Evolutionary conservation across 2,329 filamentous ascomycete species (phyloP).

Genomic region (Exophiala spinifera): DNA sequence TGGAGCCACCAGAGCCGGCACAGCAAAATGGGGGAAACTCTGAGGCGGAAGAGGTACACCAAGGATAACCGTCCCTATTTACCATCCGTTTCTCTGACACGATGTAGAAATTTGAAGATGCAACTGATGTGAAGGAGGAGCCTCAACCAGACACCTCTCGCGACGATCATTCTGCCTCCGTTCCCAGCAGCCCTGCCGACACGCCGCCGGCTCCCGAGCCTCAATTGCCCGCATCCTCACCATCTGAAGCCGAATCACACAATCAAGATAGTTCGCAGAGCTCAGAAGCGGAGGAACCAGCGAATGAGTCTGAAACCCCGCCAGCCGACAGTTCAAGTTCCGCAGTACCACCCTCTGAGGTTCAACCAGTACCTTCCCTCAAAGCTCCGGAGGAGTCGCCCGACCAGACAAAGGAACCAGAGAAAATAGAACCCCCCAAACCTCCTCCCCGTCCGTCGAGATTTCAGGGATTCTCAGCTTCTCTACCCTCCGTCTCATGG

Average conservation of each 20-base stretch:
- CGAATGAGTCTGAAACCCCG: conserved; percentile 1
- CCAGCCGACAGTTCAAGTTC: conserved; percentile 3
- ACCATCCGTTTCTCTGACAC: conserved; percentile 3
- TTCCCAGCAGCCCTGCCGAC: conserved; percentile 2
- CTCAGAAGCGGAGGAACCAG: conserved; percentile 6
- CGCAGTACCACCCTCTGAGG: conserved; percentile 4
- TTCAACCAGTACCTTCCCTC: conserved; percentile 10
- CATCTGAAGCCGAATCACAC: conserved; percentile 2
- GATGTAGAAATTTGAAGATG: conserved; percentile 82
- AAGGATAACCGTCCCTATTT: conserved; percentile 6
- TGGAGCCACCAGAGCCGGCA: conserved; percentile 33
- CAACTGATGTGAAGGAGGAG: conserved; percentile 46
- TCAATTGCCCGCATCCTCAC: not conserved
- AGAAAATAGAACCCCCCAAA: conserved; percentile 33
- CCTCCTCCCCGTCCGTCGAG: conserved; percentile 57
- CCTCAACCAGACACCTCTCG: conserved; percentile 11
- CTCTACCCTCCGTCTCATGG: conserved; percentile 71
- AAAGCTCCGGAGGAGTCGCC: conserved; percentile 6
- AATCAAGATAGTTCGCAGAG: conserved; percentile 8
- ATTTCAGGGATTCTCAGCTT: conserved; percentile 68
- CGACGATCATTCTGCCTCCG: conserved; percentile 5
- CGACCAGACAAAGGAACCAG: conserved; percentile 20
- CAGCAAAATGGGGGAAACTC: conserved; percentile 40
- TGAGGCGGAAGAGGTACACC: conserved; percentile 43
- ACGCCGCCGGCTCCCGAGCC: conserved; percentile 1